phyloP scores from a whole-genome alignment of 2,329 filamentous ascomycete genomes.

The Hypoxylon sp. region DNA sequence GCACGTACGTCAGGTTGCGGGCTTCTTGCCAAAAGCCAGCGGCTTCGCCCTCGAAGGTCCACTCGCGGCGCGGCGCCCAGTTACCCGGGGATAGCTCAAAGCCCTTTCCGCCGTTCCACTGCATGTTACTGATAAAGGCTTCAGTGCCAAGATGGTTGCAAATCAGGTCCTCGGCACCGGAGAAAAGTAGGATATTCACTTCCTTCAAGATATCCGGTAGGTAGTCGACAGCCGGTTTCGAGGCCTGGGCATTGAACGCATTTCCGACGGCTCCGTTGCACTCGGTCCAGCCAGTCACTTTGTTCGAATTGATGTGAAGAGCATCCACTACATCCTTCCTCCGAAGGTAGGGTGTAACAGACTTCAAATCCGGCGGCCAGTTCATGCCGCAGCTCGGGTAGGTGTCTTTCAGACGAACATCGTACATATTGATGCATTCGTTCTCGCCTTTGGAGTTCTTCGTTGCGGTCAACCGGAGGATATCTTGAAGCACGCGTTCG shows the following conservation, averaged over 20 bases:
- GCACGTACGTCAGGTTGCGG: constrained; percentile 93
- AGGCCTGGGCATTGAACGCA: constrained; percentile 77
- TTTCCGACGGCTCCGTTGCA: constrained; percentile 83
- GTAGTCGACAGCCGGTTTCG: constrained; percentile 77
- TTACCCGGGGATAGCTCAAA: constrained; percentile 90
- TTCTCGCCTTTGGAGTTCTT: constrained; percentile 62
- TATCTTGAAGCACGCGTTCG: constrained; percentile 79
- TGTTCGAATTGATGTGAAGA: constrained; percentile 84
- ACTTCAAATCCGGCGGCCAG: constrained; percentile 89
- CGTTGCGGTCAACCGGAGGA: constrained; percentile 74
- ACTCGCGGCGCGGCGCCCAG: constrained; percentile 91
- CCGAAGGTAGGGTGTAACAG: constrained; percentile 86
- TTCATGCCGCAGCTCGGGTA: constrained; percentile 94
- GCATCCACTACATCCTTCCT: constrained; percentile 82
- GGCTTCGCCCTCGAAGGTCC: constrained; percentile 89
- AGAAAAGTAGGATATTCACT: constrained; percentile 87
- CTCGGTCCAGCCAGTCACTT: constrained; percentile 90
- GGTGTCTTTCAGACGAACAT: constrained; percentile 84
- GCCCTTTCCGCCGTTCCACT: constrained; percentile 91
- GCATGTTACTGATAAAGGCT: constrained; percentile 86
- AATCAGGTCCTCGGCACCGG: constrained; percentile 92
- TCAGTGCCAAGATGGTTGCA: constrained; percentile 98
- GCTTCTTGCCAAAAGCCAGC: constrained; percentile 96
- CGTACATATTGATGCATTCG: constrained; percentile 95
- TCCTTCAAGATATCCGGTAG: constrained; percentile 83